These are phyloP conservation scores for Quercus alba DNA, from an alignment of 306 rosid genomes.

Conservation along the genomic window DNA sequence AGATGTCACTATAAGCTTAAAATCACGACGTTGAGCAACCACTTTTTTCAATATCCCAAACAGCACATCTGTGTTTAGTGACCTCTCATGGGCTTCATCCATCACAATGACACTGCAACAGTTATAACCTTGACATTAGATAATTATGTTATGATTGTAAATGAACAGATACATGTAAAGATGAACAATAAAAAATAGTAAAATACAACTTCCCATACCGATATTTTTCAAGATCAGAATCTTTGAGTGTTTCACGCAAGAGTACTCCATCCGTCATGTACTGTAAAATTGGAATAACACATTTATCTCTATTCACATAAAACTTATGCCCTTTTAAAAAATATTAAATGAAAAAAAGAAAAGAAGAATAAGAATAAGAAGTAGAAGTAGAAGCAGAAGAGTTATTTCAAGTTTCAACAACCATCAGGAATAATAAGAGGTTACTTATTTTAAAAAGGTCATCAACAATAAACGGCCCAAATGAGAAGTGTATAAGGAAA, in stretches of 20 bases:
- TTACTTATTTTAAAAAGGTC: background rate
- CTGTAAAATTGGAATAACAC: conserved; percentile 46
- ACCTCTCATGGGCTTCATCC: conserved; percentile 99
- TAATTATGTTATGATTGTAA: conserved; percentile 14
- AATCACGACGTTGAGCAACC: conserved; percentile 94
- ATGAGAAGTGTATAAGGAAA: background rate
- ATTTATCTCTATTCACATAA: conserved; percentile 1
- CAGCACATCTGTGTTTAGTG: conserved; percentile 89
- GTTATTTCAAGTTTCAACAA: background rate
- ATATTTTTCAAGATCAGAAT: conserved; percentile 92
- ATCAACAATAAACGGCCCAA: background rate
- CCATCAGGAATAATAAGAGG: conserved; percentile 2
- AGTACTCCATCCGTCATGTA: conserved; percentile 99
- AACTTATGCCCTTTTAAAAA: background rate
- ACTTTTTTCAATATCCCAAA: conserved; percentile 94
- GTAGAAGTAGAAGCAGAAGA: background rate
- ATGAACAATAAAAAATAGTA: background rate
- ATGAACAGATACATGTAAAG: conserved; percentile 1
- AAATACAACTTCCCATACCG: conserved; percentile 49
- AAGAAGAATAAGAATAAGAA: too few relatives aligned
- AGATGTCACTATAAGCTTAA: conserved; percentile 93
- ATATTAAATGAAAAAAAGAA: too few relatives aligned
- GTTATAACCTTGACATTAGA: conserved; percentile 17
- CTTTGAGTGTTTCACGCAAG: conserved; percentile 94
- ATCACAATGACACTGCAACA: conserved; percentile 84